Percentiles rank a stretch among this genome's conserved stretches.
phyloP scores from a whole-genome alignment of 768 basidiomycete genomes.

The Rhodosporidiobolus odoratus region DNA sequence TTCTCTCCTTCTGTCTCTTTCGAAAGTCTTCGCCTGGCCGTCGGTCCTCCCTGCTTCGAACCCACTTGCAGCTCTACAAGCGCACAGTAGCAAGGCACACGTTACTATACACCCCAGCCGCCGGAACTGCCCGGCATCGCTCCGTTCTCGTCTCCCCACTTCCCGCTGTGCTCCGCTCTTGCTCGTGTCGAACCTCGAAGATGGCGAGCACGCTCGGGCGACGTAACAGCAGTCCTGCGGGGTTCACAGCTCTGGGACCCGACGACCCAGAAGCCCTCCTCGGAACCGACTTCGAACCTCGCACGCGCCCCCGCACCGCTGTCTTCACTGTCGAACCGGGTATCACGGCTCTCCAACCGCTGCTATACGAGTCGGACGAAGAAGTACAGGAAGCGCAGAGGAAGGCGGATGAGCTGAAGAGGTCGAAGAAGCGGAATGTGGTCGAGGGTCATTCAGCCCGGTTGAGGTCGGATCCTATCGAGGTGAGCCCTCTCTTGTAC shows the following conservation, averaged over 20 bases:
- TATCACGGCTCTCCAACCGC: conserved; percentile 20
- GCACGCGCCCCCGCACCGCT: neutral
- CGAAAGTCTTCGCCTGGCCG: neutral
- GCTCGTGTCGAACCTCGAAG: neutral
- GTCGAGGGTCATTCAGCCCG: conserved; percentile 13
- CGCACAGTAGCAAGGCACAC: neutral
- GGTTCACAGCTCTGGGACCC: conserved; percentile 4
- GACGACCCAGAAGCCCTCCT: conserved; percentile 31
- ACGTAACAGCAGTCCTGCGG: neutral
- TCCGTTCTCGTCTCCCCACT: neutral
- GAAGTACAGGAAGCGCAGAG: neutral
- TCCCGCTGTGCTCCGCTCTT: neutral
- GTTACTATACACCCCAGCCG: neutral
- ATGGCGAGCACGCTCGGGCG: neutral
- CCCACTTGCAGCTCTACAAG: neutral
- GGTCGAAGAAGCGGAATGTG: conserved; percentile 14
- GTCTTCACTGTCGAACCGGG: conserved; percentile 10
- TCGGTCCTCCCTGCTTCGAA: neutral
- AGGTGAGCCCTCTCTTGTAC: conserved; percentile 7
- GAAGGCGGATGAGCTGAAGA: neutral
- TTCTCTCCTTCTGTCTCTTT: neutral
- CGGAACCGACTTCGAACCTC: conserved; percentile 14
- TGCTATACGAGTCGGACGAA: neutral
- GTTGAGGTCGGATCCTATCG: conserved; percentile 16
- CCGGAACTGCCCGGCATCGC: neutral